Evolutionary conservation across 169 alveolate species (phyloP), one percentile per base, ranked within the genome.

Genomic region (Fabrea salina): DNA sequence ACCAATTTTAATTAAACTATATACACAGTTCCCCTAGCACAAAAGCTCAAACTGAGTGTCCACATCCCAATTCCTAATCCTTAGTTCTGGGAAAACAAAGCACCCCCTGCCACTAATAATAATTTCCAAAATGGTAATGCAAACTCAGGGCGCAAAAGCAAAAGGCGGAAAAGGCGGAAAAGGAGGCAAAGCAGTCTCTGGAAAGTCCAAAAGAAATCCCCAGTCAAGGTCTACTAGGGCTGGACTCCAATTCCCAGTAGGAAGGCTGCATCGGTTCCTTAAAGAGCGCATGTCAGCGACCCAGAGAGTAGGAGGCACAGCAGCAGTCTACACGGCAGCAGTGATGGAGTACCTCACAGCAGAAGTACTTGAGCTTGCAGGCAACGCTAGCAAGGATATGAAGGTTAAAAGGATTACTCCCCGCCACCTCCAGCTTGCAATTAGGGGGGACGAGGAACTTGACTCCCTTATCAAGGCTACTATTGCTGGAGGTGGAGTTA

Each of bases 401-500:
- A 96, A 96, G 92, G 99, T 82, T 8, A 96, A 96, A 86, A 96
- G 99, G 92, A 96, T 96, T 71, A 96, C 99, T 8, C 99, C 99
- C 7, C 95, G 99, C 83, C 99, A 97, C 87, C 84, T 97, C 80
- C 99, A 97, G 79, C 95, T 98, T 53, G 99, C 99, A 47, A 89
- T 84, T 75, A 88, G 98, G 92, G 99, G 99, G 66, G 99, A 98
- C 87, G 99, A 98, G 83, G 99, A 98, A 86, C 86, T 98, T 56
- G 99, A 98, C 86, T 93, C 98, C 39, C 94, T 98, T 77, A 97
- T 97, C 84, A 97, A 97, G 87, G 99, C 99, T 8, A 98, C 99
- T 19, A 98, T 98, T 82, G 99, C 99, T 32, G 99, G 99, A 50
- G 99, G 99, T 86, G 99, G 99, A 83, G 99, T 98, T 82, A 98